Conservation (phyloP, 345 rosid species). For the Geranium brycei region DNA sequence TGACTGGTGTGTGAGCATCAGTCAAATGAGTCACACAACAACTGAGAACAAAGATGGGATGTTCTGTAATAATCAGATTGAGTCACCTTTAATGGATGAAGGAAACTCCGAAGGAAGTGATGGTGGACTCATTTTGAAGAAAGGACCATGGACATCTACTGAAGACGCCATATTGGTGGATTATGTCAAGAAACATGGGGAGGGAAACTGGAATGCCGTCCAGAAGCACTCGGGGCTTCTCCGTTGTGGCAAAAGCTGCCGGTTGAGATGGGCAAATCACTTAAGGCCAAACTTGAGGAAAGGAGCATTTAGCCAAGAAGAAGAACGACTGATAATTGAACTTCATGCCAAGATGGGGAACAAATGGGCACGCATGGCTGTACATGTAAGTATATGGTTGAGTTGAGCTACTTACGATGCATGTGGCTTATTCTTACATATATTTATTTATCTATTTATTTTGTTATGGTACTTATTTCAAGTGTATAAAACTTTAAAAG, state of each 20-base stretch:
- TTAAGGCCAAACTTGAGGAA: constrained; percentile 94
- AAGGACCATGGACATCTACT: constrained; percentile 98
- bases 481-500: too few species aligned
- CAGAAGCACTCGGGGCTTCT: constrained; percentile 76
- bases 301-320: constrained; percentile 87
- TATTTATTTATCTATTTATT: constrained; percentile 4
- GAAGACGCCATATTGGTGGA: constrained; percentile 83
- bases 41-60: constrained; percentile 49
- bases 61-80: constrained; percentile 39
- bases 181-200: constrained; percentile 90
- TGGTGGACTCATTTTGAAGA: constrained; percentile 50
- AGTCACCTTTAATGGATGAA: constrained; percentile 42
- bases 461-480: too few species aligned
- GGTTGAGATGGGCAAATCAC: constrained; percentile 96
- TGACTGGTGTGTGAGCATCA: constrained; percentile 20
- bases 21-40: constrained; percentile 58
- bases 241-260: constrained; percentile 98
- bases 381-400: constrained; percentile 52
- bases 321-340: constrained; percentile 78
- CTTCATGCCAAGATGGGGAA: constrained; percentile 94
- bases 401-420: background rate
- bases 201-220: constrained; percentile 94
- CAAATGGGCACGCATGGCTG: constrained; percentile 99
- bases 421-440: background rate
- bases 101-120: constrained; percentile 31